These are phyloP conservation scores for Leptoxyphium fumago DNA, from an alignment of 2,329 filamentous ascomycete genomes.

Conservation along the genomic window DNA sequence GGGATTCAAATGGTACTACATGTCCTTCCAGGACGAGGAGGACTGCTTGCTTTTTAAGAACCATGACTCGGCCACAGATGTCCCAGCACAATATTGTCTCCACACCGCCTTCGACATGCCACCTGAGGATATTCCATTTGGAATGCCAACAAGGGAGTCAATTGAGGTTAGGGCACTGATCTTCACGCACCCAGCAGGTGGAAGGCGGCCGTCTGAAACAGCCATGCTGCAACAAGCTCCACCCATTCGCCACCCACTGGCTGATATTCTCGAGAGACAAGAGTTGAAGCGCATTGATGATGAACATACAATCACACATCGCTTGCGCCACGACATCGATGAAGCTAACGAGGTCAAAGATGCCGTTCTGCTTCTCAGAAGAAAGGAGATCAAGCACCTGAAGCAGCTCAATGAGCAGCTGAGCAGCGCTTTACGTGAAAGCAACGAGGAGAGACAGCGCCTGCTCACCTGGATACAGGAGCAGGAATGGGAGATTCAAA, in stretches of 20 bases:
- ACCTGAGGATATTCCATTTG: slow-evolving; percentile 5
- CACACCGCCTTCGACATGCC: slow-evolving; percentile 15
- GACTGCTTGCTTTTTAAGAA: slow-evolving; percentile 15
- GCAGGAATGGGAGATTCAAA: slow-evolving; percentile 6
- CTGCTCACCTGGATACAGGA: slow-evolving; percentile 7
- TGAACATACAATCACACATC: slow-evolving; percentile 11
- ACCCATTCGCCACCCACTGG: slow-evolving; percentile 7
- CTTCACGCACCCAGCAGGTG: slow-evolving; percentile 11
- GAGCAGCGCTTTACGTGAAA: not conserved
- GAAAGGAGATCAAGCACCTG: slow-evolving; percentile 9
- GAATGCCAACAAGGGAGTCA: slow-evolving; percentile 11
- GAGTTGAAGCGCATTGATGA: slow-evolving; percentile 9
- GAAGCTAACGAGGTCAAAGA: slow-evolving; percentile 12
- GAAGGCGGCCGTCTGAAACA: slow-evolving; percentile 3
- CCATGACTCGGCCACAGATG: slow-evolving; percentile 11
- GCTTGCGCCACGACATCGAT: slow-evolving; percentile 11
- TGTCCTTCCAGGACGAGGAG: slow-evolving; percentile 10
- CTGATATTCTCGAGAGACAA: slow-evolving; percentile 5
- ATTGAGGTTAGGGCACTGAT: slow-evolving; percentile 15
- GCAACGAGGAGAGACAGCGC: slow-evolving; percentile 3
- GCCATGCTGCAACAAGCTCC: slow-evolving; percentile 1
- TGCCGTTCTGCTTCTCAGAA: slow-evolving; percentile 8
- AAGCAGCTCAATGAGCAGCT: slow-evolving; percentile 5
- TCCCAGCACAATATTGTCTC: slow-evolving; percentile 8
- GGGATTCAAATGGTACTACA: slow-evolving; percentile 17